These are phyloP conservation scores for Botrytis paeoniae DNA, from an alignment of 2,329 filamentous ascomycete species.

Conservation along the genomic window DNA sequence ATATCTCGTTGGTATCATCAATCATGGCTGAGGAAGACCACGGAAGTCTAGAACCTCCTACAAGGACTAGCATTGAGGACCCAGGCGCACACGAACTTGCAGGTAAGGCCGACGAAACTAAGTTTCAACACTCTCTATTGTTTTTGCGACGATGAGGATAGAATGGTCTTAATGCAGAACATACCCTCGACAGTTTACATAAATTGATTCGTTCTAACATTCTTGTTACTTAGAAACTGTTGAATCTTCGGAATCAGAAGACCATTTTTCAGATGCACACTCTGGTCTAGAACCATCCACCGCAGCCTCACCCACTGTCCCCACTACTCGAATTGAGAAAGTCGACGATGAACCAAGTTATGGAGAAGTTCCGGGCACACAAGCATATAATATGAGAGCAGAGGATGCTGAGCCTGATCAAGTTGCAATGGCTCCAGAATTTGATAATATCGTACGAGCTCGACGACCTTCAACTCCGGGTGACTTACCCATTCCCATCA, in stretches of 20 bases:
- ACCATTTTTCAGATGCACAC: slow-evolving; percentile 67
- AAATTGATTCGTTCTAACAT: not conserved
- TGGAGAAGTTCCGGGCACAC: slow-evolving; percentile 60
- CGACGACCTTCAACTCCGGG: slow-evolving; percentile 29
- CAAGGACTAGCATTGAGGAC: slow-evolving; percentile 47
- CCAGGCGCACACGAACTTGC: slow-evolving; percentile 57
- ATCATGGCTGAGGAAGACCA: slow-evolving; percentile 37
- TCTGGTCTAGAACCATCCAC: slow-evolving; percentile 46
- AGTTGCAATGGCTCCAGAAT: slow-evolving; percentile 43
- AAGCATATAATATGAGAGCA: slow-evolving; percentile 54
- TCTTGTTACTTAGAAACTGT: slow-evolving; percentile 24
- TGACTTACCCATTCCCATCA: slow-evolving; percentile 51
- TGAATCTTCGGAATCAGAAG: slow-evolving; percentile 60
- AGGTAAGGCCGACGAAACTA: slow-evolving; percentile 41
- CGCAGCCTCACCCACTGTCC: slow-evolving; percentile 48
- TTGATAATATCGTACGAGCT: slow-evolving; percentile 9
- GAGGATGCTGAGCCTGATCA: slow-evolving; percentile 60
- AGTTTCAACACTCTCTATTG: not conserved
- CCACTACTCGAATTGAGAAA: slow-evolving; percentile 57
- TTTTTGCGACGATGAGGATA: not conserved
- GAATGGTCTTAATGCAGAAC: not conserved
- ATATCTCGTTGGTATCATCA: slow-evolving; percentile 7
- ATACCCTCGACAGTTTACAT: not conserved
- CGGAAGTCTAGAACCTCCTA: slow-evolving; percentile 43
- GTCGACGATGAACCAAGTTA: slow-evolving; percentile 56